These are phyloP conservation scores for Rhododendron williamsianum DNA, from an alignment of 148 eudicot genomes.

Conservation along the genomic window DNA sequence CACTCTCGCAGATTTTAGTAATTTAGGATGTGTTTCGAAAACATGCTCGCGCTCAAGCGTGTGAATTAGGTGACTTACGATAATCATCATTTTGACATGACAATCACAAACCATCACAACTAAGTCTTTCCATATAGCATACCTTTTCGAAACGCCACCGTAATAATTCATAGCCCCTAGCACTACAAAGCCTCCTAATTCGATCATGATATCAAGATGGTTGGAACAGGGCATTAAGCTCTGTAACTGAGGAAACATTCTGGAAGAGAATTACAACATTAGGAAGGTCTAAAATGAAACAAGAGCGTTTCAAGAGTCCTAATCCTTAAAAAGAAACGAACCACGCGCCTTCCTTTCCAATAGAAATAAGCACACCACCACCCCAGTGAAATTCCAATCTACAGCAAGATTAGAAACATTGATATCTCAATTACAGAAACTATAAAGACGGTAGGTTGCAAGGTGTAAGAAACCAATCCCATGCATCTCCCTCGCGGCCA, in stretches of 20 bases:
- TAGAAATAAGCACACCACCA: background rate
- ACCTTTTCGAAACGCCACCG: background rate
- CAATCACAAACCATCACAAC: background rate
- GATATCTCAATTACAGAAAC: constrained; percentile 2
- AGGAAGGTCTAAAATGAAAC: background rate
- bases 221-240: background rate
- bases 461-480: background rate
- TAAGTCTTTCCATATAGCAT: background rate
- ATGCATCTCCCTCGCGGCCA: background rate
- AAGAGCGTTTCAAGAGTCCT: background rate
- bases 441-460: background rate
- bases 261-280: background rate
- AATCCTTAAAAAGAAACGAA: background rate
- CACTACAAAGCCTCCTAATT: background rate
- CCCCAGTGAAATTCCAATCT: background rate
- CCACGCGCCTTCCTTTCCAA: background rate
- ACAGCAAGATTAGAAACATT: constrained; percentile 1
- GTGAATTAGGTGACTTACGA: no score
- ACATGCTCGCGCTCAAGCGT: no score
- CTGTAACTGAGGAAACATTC: background rate
- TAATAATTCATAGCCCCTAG: background rate
- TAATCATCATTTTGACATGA: no score
- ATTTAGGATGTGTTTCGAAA: background rate
- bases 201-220: background rate
- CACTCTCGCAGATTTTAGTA: background rate